Conservation (phyloP, 1,284 basidiomycete species). For the Moniliophthora roreri region DNA sequence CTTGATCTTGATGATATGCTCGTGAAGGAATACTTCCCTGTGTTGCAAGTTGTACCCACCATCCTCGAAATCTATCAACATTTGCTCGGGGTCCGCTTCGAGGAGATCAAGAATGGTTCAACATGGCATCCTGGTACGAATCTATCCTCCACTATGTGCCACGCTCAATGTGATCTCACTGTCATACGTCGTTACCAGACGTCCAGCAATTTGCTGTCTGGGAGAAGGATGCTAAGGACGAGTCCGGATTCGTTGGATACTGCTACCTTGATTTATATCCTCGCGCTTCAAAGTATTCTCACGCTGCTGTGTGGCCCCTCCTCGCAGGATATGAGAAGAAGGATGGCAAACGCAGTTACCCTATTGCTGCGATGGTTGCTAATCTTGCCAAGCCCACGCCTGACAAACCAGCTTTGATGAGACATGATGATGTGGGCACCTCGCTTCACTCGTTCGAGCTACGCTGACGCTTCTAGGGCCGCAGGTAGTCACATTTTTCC, state of each 20-base stretch:
- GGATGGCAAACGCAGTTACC: constrained; percentile 66
- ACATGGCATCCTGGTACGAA: constrained; percentile 75
- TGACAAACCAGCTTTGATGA: constrained; percentile 79
- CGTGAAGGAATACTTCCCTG: constrained; percentile 87
- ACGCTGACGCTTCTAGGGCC: too few species aligned
- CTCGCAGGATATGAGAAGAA: constrained; percentile 57
- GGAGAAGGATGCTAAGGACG: constrained; percentile 72
- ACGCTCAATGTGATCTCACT: not conserved
- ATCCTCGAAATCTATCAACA: constrained; percentile 83
- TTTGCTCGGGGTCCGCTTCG: constrained; percentile 72
- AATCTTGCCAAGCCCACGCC: constrained; percentile 84
- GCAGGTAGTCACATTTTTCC: constrained; percentile 81
- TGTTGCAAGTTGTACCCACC: constrained; percentile 73
- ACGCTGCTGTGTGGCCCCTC: constrained; percentile 84
- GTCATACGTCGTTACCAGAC: too few species aligned
- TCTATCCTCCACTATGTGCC: not conserved
- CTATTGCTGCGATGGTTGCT: constrained; percentile 80
- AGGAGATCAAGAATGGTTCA: constrained; percentile 55
- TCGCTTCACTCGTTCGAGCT: too few species aligned
- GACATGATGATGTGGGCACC: constrained; percentile 79
- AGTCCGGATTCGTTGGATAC: constrained; percentile 72
- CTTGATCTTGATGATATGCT: constrained; percentile 71
- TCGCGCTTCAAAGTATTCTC: constrained; percentile 78
- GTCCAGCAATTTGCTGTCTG: constrained; percentile 81
- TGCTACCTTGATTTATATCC: constrained; percentile 89